Evolutionary conservation across 2,329 filamentous ascomycete species (phyloP).

Genomic region (Pseudocercospora fijiensis): DNA sequence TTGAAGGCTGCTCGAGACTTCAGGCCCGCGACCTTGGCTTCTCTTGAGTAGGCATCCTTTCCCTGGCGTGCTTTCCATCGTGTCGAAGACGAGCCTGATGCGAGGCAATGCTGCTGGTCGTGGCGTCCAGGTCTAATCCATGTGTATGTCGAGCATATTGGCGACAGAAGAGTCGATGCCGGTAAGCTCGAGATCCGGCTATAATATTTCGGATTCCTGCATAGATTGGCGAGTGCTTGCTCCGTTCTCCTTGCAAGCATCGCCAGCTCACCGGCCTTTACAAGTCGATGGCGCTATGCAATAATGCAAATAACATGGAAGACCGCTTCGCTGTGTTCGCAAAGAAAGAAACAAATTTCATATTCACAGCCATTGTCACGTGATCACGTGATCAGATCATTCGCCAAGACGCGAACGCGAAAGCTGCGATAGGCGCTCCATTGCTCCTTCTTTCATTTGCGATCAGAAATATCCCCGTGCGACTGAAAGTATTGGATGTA

Average conservation of each 20-base stretch:
- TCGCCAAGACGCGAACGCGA: too few relatives aligned
- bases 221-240: slow-evolving; percentile 16
- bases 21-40: slow-evolving; percentile 74
- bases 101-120: slow-evolving; percentile 2
- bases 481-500: neutral
- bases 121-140: neutral
- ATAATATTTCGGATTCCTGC: slow-evolving; percentile 5
- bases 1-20: slow-evolving; percentile 95
- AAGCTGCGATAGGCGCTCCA: too few relatives aligned
- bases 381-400: too few relatives aligned
- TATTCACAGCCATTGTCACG: too few relatives aligned
- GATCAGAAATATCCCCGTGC: too few relatives aligned
- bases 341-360: too few relatives aligned
- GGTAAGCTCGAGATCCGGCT: slow-evolving; percentile 1
- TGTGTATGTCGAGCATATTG: neutral
- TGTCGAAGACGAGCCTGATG: slow-evolving; percentile 59
- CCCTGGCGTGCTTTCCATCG: slow-evolving; percentile 81
- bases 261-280: slow-evolving; percentile 1
- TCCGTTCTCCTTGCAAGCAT: slow-evolving; percentile 20
- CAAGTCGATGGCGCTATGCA: neutral
- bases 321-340: neutral
- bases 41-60: slow-evolving; percentile 68
- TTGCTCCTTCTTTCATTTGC: too few relatives aligned
- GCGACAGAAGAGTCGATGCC: neutral
- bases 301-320: neutral